Evolutionary conservation across 768 basidiomycete genomes (phyloP).

Genomic region (Termitomyces sp.): DNA sequence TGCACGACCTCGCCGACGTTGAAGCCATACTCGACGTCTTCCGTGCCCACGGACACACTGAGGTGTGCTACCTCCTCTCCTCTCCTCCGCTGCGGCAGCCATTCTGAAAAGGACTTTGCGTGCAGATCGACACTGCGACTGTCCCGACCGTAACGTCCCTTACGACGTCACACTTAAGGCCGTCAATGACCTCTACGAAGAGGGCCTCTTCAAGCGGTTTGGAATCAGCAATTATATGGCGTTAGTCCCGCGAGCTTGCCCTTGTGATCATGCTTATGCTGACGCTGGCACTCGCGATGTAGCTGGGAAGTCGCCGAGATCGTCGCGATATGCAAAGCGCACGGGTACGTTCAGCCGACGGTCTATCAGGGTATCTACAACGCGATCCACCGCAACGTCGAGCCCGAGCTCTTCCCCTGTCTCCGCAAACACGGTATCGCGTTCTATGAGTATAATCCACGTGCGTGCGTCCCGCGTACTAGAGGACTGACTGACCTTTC

Average conservation of each 20-base stretch:
- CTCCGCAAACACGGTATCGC: constrained; percentile 52
- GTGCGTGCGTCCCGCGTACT: constrained; percentile 20
- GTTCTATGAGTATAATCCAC: constrained; percentile 52
- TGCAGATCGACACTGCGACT: constrained; percentile 16
- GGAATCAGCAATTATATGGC: constrained; percentile 60
- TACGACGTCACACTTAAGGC: constrained; percentile 52
- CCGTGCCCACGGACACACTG: constrained; percentile 45
- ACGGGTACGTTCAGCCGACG: constrained; percentile 49
- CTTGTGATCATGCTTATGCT: too few relatives aligned
- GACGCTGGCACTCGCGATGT: too few relatives aligned
- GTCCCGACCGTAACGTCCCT: constrained; percentile 46
- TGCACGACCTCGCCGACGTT: constrained; percentile 38
- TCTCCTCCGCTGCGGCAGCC: neutral
- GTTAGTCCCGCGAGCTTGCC: constrained; percentile 21
- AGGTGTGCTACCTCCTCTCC: constrained; percentile 3
- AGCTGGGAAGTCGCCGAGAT: constrained; percentile 53
- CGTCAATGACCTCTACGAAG: constrained; percentile 48
- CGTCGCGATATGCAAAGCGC: constrained; percentile 48
- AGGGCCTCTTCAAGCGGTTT: constrained; percentile 57
- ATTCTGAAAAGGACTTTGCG: too few relatives aligned
- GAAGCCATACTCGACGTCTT: constrained; percentile 45
- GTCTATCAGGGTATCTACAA: constrained; percentile 49
- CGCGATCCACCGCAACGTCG: constrained; percentile 32
- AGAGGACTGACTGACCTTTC: too few relatives aligned
- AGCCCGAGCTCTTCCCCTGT: constrained; percentile 47